A percentile compares a stretch with the other conserved stretches of the same genome.
Evolutionary conservation across 208 protist genomes (phyloP).

Genomic region (Herpetomonas samuelpessoai): DNA sequence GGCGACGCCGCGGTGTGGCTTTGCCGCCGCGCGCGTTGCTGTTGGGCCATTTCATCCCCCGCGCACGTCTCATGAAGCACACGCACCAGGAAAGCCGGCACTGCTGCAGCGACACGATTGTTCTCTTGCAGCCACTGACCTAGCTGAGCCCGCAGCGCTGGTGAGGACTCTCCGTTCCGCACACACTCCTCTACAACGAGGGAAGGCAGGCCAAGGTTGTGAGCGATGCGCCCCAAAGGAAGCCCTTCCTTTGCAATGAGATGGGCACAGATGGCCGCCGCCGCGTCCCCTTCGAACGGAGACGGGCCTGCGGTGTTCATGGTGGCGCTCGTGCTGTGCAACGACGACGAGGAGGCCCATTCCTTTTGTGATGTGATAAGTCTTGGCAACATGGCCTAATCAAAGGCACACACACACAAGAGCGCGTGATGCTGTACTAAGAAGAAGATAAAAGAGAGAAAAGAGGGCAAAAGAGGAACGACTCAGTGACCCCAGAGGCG

Average conservation of each 20-base stretch:
- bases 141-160: slow-evolving; percentile 56
- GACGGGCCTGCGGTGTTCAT: not conserved
- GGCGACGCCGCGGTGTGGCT: slow-evolving; percentile 4
- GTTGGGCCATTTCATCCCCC: slow-evolving; percentile 16
- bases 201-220: slow-evolving; percentile 51
- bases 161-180: slow-evolving; percentile 60
- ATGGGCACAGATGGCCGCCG: slow-evolving; percentile 58
- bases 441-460: too few relatives aligned
- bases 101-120: slow-evolving; percentile 1
- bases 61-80: slow-evolving; percentile 27
- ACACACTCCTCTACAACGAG: slow-evolving; percentile 80
- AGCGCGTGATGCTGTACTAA: too few relatives aligned
- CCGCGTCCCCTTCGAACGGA: slow-evolving; percentile 30
- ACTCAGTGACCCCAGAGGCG: too few relatives aligned
- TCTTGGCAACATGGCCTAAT: too few relatives aligned
- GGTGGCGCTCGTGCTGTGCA: not conserved
- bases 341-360: not conserved
- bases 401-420: too few relatives aligned
- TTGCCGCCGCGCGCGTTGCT: slow-evolving; percentile 2
- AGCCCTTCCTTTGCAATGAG: slow-evolving; percentile 49
- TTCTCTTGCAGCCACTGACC: slow-evolving; percentile 57
- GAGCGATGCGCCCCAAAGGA: slow-evolving; percentile 34
- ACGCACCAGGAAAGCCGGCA: slow-evolving; percentile 7
- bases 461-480: too few relatives aligned
- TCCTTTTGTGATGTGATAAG: too few relatives aligned